Base-by-base conservation (phyloP, 805 yeast genomes). In the Barnettozyma sp. region DNA sequence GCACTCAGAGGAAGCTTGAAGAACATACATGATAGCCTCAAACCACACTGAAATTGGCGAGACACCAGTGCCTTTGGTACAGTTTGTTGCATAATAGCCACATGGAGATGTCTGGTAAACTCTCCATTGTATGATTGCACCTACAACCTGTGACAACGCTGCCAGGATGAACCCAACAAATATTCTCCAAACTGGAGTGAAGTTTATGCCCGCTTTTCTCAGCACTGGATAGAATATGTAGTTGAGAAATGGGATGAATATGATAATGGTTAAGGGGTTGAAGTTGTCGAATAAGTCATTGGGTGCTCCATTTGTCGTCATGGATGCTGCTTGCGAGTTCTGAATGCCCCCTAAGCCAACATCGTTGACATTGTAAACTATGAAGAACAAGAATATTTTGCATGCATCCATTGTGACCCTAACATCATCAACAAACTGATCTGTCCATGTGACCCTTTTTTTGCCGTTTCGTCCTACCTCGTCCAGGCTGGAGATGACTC, bases 271-370 rank as follows among this genome's bases (percentile, higher is more conserved):
- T 45, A 82, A 62, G 17, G 92, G 80, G 56, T 82, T 81, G 46
- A 82, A 71, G 50, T 76, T 79, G 59, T 77, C 81, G 65, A 82
- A 70, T 47, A 82, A 66, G 65, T 82, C 92, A 53, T 82, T 82
- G 44, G 94, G 90, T 45, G 82, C 66, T 19, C 83, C 82, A 55
- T 82, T 84, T 34, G 71, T 63, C 47, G 78, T 73, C 82, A 81
- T 76, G 46, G 71, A 67, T 38, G 77, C 82, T 23, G 88, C 85
- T 54, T 78, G 85, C 4, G 49, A 45, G 19, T 41, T 45, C 25
- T 43, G 42, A 22, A 45, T 39, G 26, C 41, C 35, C 22, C 83
- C 70, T 39, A 79, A 70, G 47, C 82, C 79, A 58, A 78, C 77
- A 62, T 74, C 76, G 36, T 71, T 54, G 82, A 82, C 79, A 60